Evolutionary conservation across 2,329 filamentous ascomycete genomes (phyloP), one percentile per base, ranked within the genome.

Genomic region (Calonectria pseudoreteaudii): DNA sequence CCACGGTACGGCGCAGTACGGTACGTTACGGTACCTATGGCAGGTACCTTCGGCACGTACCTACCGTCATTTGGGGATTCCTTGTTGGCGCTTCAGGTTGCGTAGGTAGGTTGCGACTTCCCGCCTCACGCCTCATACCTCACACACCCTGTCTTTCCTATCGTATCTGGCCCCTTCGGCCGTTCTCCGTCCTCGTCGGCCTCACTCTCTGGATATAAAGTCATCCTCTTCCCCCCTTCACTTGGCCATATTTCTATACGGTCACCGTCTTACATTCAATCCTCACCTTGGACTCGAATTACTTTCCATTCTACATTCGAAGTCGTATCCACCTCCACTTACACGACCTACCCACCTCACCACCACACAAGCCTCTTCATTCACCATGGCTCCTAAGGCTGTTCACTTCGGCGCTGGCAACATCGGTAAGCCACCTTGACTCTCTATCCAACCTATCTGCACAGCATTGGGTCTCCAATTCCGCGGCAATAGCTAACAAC

Each of bases 351-450:
- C 53, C 34, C 65, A n/a, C n/a, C n/a, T n/a, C 68, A 71, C 41
- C 14, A 69, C 49, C 52, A 44, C 31, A 44, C 53, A 71, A 64
- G 64, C 72, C 30, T 70, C 66, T 53, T 41, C 31, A 68, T 74
- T 60, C 73, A 53, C 71, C 75, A 89, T 89, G 87, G 84, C 82
- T 77, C 92, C 91, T 84, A 95, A 93, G 84, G 94, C 94, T 79
- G 91, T 96, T 84, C 94, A 96, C 87, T 96, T 97, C 80, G 94
- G 94, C 79, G 94, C 94, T 81, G 94, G 94, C 83, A 96, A 96
- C 86, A 96, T 97, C 83, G 94, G 93, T 86, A 86, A 70, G 87
- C 82, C 49, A 23, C 64, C 13, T 26, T 13, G 1, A 1, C 20
- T 23, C 4, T 23, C 34, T 14, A 11, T 34, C 34, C 23, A 41